phyloP scores from a whole-genome alignment of 1,139 yeast genomes.

The Diutina rugosa region DNA sequence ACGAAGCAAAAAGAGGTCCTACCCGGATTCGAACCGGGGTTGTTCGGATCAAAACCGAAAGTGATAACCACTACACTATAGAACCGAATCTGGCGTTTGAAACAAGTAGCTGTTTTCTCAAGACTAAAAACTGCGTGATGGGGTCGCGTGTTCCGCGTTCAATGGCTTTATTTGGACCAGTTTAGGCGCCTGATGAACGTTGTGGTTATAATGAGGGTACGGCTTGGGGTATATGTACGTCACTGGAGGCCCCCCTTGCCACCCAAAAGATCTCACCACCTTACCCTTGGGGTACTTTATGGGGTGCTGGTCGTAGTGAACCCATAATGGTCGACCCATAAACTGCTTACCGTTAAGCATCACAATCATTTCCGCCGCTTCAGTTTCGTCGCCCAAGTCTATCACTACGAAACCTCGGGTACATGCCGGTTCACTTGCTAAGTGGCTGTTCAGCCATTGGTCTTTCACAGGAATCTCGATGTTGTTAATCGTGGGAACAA shows the following conservation, averaged over 20 bases:
- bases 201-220: too few species aligned
- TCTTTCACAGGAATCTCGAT: background rate
- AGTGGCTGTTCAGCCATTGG: background rate
- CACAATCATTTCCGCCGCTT: background rate
- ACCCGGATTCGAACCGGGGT: constrained; percentile 97
- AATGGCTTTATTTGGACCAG: too few species aligned
- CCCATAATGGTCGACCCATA: background rate
- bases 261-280: background rate
- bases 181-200: too few species aligned
- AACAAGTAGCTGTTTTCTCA: too few species aligned
- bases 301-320: background rate
- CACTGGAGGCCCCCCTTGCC: background rate
- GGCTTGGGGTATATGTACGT: background rate
- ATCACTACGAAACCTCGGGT: background rate
- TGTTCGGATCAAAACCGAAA: constrained; percentile 53
- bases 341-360: background rate
- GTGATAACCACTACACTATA: constrained; percentile 42
- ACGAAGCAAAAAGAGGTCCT: constrained; percentile 37
- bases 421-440: background rate
- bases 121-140: too few species aligned
- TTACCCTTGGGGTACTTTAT: background rate
- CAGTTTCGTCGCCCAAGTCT: background rate
- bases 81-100: constrained; percentile 8
- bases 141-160: too few species aligned
- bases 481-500: background rate